Conservation (phyloP, 2,329 filamentous ascomycete genomes). For the Clathrospora elynae region DNA sequence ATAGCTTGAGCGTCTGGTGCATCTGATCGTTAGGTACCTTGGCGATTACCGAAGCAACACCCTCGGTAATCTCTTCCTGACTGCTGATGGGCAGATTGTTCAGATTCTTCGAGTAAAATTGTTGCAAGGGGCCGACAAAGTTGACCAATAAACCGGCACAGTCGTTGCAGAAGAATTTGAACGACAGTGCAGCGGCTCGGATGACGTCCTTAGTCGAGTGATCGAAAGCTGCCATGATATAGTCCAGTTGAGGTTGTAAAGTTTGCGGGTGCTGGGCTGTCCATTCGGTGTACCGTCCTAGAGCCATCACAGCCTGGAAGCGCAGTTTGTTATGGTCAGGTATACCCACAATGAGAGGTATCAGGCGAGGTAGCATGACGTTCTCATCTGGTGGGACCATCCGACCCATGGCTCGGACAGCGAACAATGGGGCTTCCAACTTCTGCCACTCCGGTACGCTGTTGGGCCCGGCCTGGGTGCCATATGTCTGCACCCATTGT, state of each 20-base stretch:
- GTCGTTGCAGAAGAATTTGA: conserved; percentile 97
- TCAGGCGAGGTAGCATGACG: conserved; percentile 85
- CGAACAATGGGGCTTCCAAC: conserved; percentile 91
- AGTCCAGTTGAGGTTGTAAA: conserved; percentile 89
- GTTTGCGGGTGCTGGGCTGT: conserved; percentile 92
- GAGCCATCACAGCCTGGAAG: conserved; percentile 96
- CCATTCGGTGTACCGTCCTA: conserved; percentile 97
- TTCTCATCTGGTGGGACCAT: conserved; percentile 92
- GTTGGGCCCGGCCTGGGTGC: conserved; percentile 71
- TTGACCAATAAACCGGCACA: conserved; percentile 84
- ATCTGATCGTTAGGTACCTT: conserved; percentile 80
- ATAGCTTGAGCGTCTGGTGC: conserved; percentile 85
- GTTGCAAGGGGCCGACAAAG: conserved; percentile 84
- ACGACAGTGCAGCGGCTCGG: conserved; percentile 86
- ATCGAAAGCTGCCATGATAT: conserved; percentile 91
- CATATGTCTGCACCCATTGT: conserved; percentile 84
- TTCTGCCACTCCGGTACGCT: conserved; percentile 94
- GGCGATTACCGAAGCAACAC: conserved; percentile 88
- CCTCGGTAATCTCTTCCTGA: conserved; percentile 95
- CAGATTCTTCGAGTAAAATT: conserved; percentile 88
- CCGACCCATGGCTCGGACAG: conserved; percentile 91
- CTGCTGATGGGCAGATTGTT: conserved; percentile 83
- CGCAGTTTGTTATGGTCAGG: conserved; percentile 97
- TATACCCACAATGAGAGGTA: conserved; percentile 91
- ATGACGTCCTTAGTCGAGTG: conserved; percentile 89